These are phyloP conservation scores for Heritiera littoralis DNA, from an alignment of 345 rosid species.

Conservation along the genomic window DNA sequence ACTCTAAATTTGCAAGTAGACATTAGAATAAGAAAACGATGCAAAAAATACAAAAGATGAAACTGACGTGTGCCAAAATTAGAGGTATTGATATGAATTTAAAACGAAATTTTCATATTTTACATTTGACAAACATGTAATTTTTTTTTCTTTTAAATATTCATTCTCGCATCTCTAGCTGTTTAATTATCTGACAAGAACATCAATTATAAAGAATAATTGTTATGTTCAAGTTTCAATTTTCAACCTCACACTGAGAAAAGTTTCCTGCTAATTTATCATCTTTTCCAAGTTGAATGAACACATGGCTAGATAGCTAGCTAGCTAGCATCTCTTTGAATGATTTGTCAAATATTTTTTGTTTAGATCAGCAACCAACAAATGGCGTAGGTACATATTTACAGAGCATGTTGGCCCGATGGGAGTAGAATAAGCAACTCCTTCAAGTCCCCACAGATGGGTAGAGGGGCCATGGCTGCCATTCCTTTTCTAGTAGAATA, in stretches of 20 bases:
- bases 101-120: no score
- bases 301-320: not conserved
- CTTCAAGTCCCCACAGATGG: not conserved
- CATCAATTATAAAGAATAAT: not conserved
- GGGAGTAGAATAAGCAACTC: constrained; percentile 9
- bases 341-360: no score
- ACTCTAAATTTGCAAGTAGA: not conserved
- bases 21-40: no score
- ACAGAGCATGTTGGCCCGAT: constrained; percentile 8
- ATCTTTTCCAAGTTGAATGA: not conserved
- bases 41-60: no score
- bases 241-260: not conserved
- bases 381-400: constrained; percentile 8
- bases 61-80: no score
- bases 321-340: not conserved
- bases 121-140: no score
- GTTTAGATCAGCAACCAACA: not conserved
- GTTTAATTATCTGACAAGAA: no score
- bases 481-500: constrained; percentile 24
- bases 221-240: not conserved
- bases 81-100: no score
- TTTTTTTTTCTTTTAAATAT: no score
- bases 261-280: not conserved
- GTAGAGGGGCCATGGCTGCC: constrained; percentile 29
- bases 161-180: no score